These are phyloP conservation scores for Scolecobasidium constrictum DNA, from an alignment of 2,329 filamentous ascomycete genomes.

Conservation along the genomic window DNA sequence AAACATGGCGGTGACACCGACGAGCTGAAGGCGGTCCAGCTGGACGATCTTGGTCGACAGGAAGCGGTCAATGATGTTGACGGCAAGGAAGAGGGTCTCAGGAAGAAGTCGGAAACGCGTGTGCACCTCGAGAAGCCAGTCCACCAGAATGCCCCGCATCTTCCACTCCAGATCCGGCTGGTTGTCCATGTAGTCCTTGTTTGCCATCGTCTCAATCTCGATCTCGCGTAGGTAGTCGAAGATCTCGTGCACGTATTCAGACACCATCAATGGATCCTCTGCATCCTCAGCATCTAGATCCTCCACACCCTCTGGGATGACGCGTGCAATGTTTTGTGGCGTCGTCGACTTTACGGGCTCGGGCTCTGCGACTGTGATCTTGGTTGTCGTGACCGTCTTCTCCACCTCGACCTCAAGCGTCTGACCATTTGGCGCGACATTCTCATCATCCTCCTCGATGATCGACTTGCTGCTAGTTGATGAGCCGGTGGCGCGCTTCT, in stretches of 20 bases:
- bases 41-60: constrained; percentile 91
- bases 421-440: constrained; percentile 63
- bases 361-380: constrained; percentile 15
- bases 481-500: constrained; percentile 53
- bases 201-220: constrained; percentile 70
- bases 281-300: constrained; percentile 78
- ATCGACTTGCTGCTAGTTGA: constrained; percentile 41
- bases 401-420: constrained; percentile 43
- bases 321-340: constrained; percentile 14
- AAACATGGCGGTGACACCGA: constrained; percentile 98
- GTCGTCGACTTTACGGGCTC: constrained; percentile 20
- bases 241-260: constrained; percentile 93
- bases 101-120: constrained; percentile 91
- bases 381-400: constrained; percentile 25
- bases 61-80: constrained; percentile 98
- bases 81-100: constrained; percentile 89
- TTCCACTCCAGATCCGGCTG: constrained; percentile 97
- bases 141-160: constrained; percentile 91
- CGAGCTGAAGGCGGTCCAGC: constrained; percentile 88
- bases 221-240: constrained; percentile 90
- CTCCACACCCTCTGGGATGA: constrained; percentile 20
- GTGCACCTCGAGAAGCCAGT: constrained; percentile 98
- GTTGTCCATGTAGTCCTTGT: constrained; percentile 88
- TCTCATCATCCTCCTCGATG: constrained; percentile 43
- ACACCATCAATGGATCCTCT: constrained; percentile 94